Conservation (phyloP, 306 rosid species). For the Quercus bicolor region DNA sequence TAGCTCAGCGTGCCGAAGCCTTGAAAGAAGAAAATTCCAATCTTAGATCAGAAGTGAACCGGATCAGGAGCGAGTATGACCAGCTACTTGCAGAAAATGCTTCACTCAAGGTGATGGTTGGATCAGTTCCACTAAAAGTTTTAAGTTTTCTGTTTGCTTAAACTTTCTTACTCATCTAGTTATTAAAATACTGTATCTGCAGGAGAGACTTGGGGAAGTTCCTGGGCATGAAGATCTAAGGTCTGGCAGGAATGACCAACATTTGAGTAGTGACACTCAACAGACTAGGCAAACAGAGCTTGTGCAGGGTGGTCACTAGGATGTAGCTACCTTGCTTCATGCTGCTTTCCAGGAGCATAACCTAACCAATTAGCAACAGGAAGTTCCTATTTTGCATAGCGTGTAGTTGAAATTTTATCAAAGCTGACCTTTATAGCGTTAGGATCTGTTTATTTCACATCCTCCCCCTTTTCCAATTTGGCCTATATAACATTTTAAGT, state of each 20-base stretch:
- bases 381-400: constrained; percentile 45
- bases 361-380: constrained; percentile 74
- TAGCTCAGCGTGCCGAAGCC: constrained; percentile 84
- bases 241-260: constrained; percentile 53
- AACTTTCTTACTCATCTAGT: constrained; percentile 5
- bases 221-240: constrained; percentile 55
- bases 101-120: constrained; percentile 68
- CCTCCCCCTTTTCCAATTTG: constrained; percentile 40
- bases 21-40: constrained; percentile 83
- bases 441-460: constrained; percentile 40
- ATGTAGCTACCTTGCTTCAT: constrained; percentile 35
- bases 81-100: constrained; percentile 85
- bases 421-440: constrained; percentile 37
- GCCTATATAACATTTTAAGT: constrained; percentile 21
- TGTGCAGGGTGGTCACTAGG: constrained; percentile 46
- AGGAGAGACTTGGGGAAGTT: constrained; percentile 80
- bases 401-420: constrained; percentile 42
- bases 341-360: constrained; percentile 44
- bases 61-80: constrained; percentile 79
- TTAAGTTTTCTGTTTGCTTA: constrained; percentile 1
- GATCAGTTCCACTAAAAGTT: constrained; percentile 8
- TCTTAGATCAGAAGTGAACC: constrained; percentile 76
- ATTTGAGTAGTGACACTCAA: constrained; percentile 43
- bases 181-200: constrained; percentile 26
- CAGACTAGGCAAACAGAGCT: constrained; percentile 49